Percentiles rank a stretch among this genome's conserved stretches.
These are phyloP conservation scores for Arthrobotrys musiformis DNA, from an alignment of 2,329 filamentous ascomycete species.

Conservation along the genomic window DNA sequence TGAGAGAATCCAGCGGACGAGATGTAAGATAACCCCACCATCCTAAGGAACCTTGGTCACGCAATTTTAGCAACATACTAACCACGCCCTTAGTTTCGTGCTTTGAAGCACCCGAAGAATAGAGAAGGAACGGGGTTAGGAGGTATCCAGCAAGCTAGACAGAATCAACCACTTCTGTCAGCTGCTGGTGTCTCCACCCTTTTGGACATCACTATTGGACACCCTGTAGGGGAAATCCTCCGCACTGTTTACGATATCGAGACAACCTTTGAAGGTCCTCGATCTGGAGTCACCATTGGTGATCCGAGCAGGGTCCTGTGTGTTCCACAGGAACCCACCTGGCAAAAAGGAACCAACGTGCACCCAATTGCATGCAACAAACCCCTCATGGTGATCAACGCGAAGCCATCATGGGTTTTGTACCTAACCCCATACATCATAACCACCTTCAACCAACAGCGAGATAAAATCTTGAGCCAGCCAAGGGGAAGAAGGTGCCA, in stretches of 20 bases:
- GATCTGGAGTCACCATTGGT: constrained; percentile 17
- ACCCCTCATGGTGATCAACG: constrained; percentile 4
- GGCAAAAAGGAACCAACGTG: constrained; percentile 5
- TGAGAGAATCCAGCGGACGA: neutral
- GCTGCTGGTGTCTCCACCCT: constrained; percentile 13
- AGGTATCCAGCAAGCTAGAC: neutral
- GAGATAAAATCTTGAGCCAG: neutral
- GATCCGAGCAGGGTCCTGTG: constrained; percentile 31
- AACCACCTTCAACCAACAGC: neutral
- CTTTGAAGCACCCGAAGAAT: neutral
- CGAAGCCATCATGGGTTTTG: constrained; percentile 19
- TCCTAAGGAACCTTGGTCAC: neutral
- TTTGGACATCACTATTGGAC: constrained; percentile 14
- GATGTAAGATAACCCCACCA: neutral
- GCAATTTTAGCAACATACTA: neutral
- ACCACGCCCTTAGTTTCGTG: neutral
- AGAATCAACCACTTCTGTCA: constrained; percentile 3
- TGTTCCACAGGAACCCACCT: neutral
- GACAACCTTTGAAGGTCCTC: constrained; percentile 22
- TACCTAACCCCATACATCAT: neutral
- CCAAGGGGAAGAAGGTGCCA: neutral
- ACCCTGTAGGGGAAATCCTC: constrained; percentile 20
- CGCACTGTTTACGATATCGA: constrained; percentile 18
- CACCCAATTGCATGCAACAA: neutral
- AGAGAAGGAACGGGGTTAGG: neutral